Evolutionary conservation across 2,329 filamentous ascomycete genomes (phyloP).

Genomic region (Penicillium sp.): DNA sequence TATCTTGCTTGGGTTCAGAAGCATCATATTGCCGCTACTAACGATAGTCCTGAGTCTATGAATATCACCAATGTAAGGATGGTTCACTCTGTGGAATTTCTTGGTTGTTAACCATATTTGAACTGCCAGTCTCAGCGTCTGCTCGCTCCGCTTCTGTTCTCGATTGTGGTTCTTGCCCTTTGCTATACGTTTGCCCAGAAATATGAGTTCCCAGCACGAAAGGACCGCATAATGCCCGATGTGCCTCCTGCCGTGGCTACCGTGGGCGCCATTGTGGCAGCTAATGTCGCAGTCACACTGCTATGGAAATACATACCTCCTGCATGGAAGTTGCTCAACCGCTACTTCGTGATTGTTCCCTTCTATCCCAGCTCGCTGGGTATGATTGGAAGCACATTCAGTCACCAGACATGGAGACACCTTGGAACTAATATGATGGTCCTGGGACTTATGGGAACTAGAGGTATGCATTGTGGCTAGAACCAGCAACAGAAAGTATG

Average conservation of each 20-base stretch:
- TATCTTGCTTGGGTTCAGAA: constrained; percentile 38
- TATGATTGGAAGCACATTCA: constrained; percentile 49
- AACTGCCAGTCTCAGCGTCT: constrained; percentile 36
- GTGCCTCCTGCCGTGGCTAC: constrained; percentile 47
- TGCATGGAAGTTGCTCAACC: constrained; percentile 49
- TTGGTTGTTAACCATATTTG: neutral
- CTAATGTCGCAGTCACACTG: constrained; percentile 45
- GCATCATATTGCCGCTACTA: constrained; percentile 33
- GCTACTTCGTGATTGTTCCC: constrained; percentile 47
- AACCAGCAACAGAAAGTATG: neutral
- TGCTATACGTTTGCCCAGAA: constrained; percentile 40
- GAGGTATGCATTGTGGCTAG: constrained; percentile 26
- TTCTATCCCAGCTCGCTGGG: constrained; percentile 47
- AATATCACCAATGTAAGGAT: constrained; percentile 31
- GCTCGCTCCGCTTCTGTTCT: constrained; percentile 38
- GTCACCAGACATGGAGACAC: constrained; percentile 48
- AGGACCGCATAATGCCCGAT: constrained; percentile 44
- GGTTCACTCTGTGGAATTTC: neutral
- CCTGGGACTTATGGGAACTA: constrained; percentile 48
- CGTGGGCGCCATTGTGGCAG: constrained; percentile 41
- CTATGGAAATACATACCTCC: constrained; percentile 46
- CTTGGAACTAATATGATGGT: constrained; percentile 47
- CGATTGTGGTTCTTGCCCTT: constrained; percentile 33
- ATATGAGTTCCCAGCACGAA: constrained; percentile 42
- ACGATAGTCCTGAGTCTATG: constrained; percentile 27